Evolutionary conservation across 1,284 basidiomycete genomes (phyloP).

Genomic region (Agaricales sp.): DNA sequence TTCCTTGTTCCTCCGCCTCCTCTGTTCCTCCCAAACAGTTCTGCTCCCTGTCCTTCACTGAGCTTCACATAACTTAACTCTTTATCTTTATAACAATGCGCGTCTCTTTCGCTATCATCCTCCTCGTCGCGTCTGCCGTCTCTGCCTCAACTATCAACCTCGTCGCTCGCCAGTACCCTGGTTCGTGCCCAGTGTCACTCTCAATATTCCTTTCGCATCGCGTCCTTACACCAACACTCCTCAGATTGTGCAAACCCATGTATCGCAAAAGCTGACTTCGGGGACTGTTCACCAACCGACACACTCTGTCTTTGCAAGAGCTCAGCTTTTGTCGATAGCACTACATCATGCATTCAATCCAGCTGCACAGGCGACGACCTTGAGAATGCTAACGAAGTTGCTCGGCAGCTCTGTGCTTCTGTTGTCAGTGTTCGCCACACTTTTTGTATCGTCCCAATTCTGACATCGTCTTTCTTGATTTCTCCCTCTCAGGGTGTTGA

Average conservation of each 20-base stretch:
- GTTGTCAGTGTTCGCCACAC: slow-evolving; percentile 31
- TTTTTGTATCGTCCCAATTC: slow-evolving; percentile 4
- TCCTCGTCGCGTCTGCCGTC: slow-evolving; percentile 28
- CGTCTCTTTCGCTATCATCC: slow-evolving; percentile 33
- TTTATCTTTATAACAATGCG: slow-evolving; percentile 34
- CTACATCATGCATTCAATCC: slow-evolving; percentile 33
- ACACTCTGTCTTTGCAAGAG: slow-evolving; percentile 43
- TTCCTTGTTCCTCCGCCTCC: slow-evolving; percentile 9
- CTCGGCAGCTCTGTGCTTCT: slow-evolving; percentile 33
- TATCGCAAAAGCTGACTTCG: slow-evolving; percentile 27
- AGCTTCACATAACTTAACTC: slow-evolving; percentile 8
- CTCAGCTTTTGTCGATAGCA: slow-evolving; percentile 30
- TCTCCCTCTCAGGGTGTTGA: slow-evolving; percentile 36
- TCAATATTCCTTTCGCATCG: slow-evolving; percentile 2
- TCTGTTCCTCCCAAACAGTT: slow-evolving; percentile 7
- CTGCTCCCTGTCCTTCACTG: slow-evolving; percentile 10
- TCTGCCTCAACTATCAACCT: slow-evolving; percentile 27
- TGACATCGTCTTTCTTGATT: not conserved
- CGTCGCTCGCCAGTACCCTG: slow-evolving; percentile 23
- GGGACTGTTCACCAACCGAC: slow-evolving; percentile 30
- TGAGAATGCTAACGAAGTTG: slow-evolving; percentile 28
- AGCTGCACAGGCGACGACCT: slow-evolving; percentile 39
- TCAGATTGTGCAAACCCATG: slow-evolving; percentile 42
- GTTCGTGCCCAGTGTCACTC: slow-evolving; percentile 16
- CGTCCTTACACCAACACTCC: slow-evolving; percentile 8